Evolutionary conservation across 148 eudicot genomes (phyloP).

Genomic region (Dianthus caryophyllus): DNA sequence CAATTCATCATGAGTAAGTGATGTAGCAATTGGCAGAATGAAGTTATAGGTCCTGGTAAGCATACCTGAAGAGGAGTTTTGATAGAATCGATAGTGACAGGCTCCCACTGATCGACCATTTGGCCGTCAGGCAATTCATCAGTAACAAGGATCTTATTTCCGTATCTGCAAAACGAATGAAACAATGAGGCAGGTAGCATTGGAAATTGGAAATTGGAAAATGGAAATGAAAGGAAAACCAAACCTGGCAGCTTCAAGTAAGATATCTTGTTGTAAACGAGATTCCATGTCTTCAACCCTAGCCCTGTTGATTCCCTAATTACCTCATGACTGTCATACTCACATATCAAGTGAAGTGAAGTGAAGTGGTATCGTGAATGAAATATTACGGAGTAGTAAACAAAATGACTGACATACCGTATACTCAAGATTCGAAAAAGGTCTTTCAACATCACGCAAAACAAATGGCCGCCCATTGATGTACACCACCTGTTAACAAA

Average conservation of each 20-base stretch:
- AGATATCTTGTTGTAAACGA: slow-evolving; percentile 84
- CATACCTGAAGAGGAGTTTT: slow-evolving; percentile 85
- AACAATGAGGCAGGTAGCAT: no score
- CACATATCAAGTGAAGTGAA: slow-evolving; percentile 14
- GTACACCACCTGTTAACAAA: slow-evolving; percentile 62
- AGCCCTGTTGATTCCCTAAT: slow-evolving; percentile 91
- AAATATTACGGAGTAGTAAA: no score
- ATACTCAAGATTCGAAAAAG: slow-evolving; percentile 94
- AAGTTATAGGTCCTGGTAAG: slow-evolving; percentile 8
- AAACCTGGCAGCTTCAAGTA: slow-evolving; percentile 86
- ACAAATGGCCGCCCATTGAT: slow-evolving; percentile 96
- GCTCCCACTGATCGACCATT: slow-evolving; percentile 99
- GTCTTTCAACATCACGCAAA: slow-evolving; percentile 93
- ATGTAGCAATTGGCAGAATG: no score
- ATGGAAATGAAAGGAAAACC: background rate
- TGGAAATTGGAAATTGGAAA: no score
- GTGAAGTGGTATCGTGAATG: background rate
- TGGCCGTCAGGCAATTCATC: slow-evolving; percentile 99
- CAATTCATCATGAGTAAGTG: no score
- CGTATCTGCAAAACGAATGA: slow-evolving; percentile 46
- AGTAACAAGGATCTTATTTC: slow-evolving; percentile 87
- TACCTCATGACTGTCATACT: slow-evolving; percentile 32
- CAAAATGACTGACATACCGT: slow-evolving; percentile 50
- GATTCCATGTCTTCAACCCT: slow-evolving; percentile 98
- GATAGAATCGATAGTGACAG: slow-evolving; percentile 68